phyloP scores from a whole-genome alignment of 1,284 basidiomycete species.

The Phlebopus sp. region DNA sequence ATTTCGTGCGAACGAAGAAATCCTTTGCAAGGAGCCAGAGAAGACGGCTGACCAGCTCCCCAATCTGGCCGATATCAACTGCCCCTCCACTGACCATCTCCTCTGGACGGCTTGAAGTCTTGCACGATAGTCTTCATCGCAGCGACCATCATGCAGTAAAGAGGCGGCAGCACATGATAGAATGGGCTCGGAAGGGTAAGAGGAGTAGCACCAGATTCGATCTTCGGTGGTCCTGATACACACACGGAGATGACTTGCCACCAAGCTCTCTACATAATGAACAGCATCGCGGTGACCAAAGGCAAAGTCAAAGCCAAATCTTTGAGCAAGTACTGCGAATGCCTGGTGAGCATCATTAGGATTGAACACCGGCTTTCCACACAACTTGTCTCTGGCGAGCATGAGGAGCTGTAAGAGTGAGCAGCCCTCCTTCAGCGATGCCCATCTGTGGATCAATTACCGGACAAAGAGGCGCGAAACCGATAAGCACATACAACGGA shows the following conservation, averaged over 20 bases:
- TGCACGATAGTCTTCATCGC: too few relatives aligned
- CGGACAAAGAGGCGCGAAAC: too few relatives aligned
- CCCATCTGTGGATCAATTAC: too few relatives aligned
- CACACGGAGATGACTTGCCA: constrained; percentile 5
- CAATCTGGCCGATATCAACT: not conserved
- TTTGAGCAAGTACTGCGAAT: constrained; percentile 1
- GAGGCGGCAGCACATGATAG: constrained; percentile 3
- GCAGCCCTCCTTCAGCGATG: too few relatives aligned
- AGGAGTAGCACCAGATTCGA: not conserved
- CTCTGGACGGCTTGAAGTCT: not conserved
- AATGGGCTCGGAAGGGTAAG: constrained; percentile 6
- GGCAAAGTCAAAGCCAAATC: constrained; percentile 1
- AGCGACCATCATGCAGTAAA: not conserved
- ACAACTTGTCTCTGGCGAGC: too few relatives aligned
- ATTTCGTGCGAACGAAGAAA: constrained; percentile 1
- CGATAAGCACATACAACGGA: too few relatives aligned
- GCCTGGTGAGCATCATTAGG: too few relatives aligned
- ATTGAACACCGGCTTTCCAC: too few relatives aligned
- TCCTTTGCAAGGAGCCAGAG: constrained; percentile 3
- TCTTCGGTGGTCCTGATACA: constrained; percentile 1
- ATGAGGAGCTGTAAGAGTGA: too few relatives aligned
- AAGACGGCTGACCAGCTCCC: constrained; percentile 5
- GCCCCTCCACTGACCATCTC: not conserved
- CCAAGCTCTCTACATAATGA: not conserved
- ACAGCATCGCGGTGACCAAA: constrained; percentile 4